Conservation (phyloP, 2,329 filamentous ascomycete species). For the Fusarium poae region DNA sequence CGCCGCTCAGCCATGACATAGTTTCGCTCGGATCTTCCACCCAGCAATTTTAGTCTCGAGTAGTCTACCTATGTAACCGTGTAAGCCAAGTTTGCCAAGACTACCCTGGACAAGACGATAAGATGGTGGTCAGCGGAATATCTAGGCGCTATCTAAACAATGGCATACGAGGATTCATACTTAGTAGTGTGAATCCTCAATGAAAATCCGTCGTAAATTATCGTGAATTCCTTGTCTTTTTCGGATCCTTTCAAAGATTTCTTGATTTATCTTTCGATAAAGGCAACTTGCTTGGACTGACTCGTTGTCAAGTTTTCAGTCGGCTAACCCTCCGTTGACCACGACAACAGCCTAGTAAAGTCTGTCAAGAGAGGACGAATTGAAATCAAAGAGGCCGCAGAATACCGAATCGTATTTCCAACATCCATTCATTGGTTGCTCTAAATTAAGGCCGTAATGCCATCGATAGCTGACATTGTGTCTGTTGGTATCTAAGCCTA, state of each 20-base stretch:
- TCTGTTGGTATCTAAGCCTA: slow-evolving; percentile 10
- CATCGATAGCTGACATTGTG: slow-evolving; percentile 19
- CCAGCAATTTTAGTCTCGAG: neutral
- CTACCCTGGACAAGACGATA: slow-evolving; percentile 14
- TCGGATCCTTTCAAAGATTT: neutral
- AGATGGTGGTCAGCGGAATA: slow-evolving; percentile 24
- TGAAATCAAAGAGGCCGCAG: neutral
- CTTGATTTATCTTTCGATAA: neutral
- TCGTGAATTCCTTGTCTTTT: neutral
- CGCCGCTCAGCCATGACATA: neutral
- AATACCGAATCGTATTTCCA: neutral
- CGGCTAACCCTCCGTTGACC: neutral
- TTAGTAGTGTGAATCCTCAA: neutral
- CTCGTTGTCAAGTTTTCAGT: neutral
- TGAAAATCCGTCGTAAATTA: neutral
- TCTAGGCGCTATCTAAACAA: slow-evolving; percentile 34
- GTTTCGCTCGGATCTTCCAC: neutral
- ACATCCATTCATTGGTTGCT: slow-evolving; percentile 1
- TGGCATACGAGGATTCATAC: neutral
- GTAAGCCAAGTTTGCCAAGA: slow-evolving; percentile 4
- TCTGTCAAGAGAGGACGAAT: neutral
- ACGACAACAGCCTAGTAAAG: neutral
- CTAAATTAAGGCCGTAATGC: neutral
- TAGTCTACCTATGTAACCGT: neutral
- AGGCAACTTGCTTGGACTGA: neutral